Conservation (phyloP, 2,329 filamentous ascomycete species). For the Lachnellula willkommii region DNA sequence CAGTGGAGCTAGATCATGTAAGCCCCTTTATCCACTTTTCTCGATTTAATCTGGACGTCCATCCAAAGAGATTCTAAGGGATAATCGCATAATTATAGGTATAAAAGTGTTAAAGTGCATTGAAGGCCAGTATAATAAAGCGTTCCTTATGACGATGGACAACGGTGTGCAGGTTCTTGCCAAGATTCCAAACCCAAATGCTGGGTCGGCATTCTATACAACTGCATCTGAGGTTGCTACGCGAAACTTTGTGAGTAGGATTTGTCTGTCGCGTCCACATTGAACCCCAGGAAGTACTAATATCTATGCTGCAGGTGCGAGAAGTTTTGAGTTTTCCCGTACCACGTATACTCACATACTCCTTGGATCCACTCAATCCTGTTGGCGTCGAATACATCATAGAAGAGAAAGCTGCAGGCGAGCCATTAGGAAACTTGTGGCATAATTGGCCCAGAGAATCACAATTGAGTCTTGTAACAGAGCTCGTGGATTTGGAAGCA, state of each 20-base stretch:
- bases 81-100: conserved; percentile 11
- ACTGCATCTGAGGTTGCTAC: conserved; percentile 22
- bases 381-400: conserved; percentile 21
- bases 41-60: background rate
- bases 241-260: conserved; percentile 13
- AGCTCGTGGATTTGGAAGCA: conserved; percentile 29
- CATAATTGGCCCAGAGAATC: conserved; percentile 23
- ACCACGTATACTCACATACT: conserved; percentile 16
- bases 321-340: conserved; percentile 14
- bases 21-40: conserved; percentile 2
- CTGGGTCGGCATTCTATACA: conserved; percentile 19
- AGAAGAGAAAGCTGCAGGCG: conserved; percentile 28
- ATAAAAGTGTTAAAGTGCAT: conserved; percentile 16
- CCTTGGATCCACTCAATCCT: conserved; percentile 14
- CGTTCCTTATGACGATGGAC: conserved; percentile 20
- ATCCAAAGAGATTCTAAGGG: background rate
- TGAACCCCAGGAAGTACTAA: conserved; percentile 2
- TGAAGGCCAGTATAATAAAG: conserved; percentile 21
- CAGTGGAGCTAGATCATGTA: conserved; percentile 15
- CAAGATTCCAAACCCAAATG: conserved; percentile 20
- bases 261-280: background rate
- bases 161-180: conserved; percentile 19
- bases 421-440: conserved; percentile 29
- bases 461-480: conserved; percentile 24
- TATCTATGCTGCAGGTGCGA: conserved; percentile 11